These are phyloP conservation scores for Ceratorhiza oryzae-sativae DNA, from an alignment of 1,284 basidiomycete species.

Conservation along the genomic window DNA sequence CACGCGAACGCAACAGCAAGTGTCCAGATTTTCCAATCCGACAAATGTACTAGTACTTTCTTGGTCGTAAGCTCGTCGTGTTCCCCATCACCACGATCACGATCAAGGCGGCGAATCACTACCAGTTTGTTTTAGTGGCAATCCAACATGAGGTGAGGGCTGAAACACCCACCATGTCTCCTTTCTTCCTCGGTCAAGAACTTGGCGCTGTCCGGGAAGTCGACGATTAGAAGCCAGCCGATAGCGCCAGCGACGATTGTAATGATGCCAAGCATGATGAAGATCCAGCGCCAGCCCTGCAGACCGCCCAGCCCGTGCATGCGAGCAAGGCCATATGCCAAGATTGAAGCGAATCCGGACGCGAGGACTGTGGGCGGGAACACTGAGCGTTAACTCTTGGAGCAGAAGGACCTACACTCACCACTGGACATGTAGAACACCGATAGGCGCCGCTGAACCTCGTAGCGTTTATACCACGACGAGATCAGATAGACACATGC, in stretches of 20 bases:
- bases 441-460: slow-evolving; percentile 50
- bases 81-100: slow-evolving; percentile 55
- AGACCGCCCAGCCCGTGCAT: slow-evolving; percentile 46
- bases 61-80: slow-evolving; percentile 51
- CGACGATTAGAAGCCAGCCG: slow-evolving; percentile 47
- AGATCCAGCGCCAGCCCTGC: slow-evolving; percentile 48
- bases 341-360: slow-evolving; percentile 53
- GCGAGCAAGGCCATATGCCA: slow-evolving; percentile 50
- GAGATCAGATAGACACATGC: slow-evolving; percentile 53
- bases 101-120: slow-evolving; percentile 51
- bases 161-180: slow-evolving; percentile 19
- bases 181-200: slow-evolving; percentile 53
- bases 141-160: background rate
- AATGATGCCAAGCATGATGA: slow-evolving; percentile 48
- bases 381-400: background rate
- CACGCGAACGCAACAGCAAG: slow-evolving; percentile 31
- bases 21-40: slow-evolving; percentile 54
- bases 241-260: slow-evolving; percentile 48
- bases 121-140: background rate
- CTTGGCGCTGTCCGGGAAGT: slow-evolving; percentile 56
- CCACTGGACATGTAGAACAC: slow-evolving; percentile 52
- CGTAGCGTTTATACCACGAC: slow-evolving; percentile 56
- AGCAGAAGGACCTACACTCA: background rate
- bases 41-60: slow-evolving; percentile 50
- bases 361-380: background rate